These are phyloP conservation scores for Ascochyta pisi DNA, from an alignment of 2,329 filamentous ascomycete species.

Conservation along the genomic window DNA sequence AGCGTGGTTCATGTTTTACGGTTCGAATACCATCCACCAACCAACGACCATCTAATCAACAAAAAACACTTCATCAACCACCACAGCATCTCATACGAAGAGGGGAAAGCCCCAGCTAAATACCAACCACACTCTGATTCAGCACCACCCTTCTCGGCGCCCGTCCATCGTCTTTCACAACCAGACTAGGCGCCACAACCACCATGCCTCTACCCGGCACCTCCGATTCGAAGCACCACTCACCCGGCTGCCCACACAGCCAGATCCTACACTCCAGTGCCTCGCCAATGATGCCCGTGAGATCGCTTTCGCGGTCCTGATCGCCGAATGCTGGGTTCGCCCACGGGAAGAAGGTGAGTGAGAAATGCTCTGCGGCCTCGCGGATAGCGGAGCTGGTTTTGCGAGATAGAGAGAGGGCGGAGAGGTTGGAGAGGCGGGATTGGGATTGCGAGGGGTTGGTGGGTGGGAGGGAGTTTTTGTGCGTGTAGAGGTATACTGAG, in stretches of 20 bases:
- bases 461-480: conserved; percentile 5
- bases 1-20: too few species aligned
- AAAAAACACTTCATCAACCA: too few species aligned
- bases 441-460: neutral
- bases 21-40: too few species aligned
- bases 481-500: conserved; percentile 34
- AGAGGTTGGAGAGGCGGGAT: conserved; percentile 9
- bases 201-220: conserved; percentile 29
- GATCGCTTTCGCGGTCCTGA: conserved; percentile 38
- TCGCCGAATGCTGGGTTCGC: conserved; percentile 37
- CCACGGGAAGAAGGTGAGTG: conserved; percentile 46
- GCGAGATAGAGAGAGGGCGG: conserved; percentile 4
- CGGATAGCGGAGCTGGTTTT: conserved; percentile 28
- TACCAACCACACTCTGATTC: conserved; percentile 1
- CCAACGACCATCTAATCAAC: too few species aligned
- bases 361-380: conserved; percentile 46
- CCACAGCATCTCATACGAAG: too few species aligned
- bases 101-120: neutral
- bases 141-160: conserved; percentile 7
- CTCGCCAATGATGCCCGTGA: conserved; percentile 33
- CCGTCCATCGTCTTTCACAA: conserved; percentile 16
- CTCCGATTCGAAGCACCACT: conserved; percentile 40
- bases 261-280: conserved; percentile 38
- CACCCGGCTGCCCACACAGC: conserved; percentile 36
- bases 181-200: conserved; percentile 32